These are phyloP conservation scores for Pseudonitzschia multiseries DNA, from an alignment of 108 stramenopile species.

Conservation along the genomic window DNA sequence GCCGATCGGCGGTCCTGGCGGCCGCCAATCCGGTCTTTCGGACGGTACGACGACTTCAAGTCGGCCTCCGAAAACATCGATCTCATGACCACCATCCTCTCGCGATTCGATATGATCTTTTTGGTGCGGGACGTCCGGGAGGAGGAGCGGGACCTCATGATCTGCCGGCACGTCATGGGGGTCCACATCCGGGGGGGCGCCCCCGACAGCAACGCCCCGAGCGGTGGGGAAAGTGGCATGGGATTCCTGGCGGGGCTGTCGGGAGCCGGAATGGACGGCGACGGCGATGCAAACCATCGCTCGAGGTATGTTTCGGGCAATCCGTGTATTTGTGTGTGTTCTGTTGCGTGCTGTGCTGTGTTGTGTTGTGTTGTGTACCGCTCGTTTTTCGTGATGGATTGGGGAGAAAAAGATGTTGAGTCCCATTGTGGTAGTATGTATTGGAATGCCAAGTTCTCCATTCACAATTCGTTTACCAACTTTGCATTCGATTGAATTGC, in stretches of 20 bases:
- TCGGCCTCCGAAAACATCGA: slow-evolving; percentile 97
- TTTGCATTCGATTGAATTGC: too few relatives aligned
- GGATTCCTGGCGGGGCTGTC: slow-evolving; percentile 15
- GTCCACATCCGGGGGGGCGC: slow-evolving; percentile 80
- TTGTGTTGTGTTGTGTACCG: too few relatives aligned
- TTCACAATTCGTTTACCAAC: too few relatives aligned
- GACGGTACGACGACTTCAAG: slow-evolving; percentile 97
- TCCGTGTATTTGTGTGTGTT: too few relatives aligned
- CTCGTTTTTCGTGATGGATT: too few relatives aligned
- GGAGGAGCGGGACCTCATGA: slow-evolving; percentile 92
- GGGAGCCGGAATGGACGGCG: slow-evolving; percentile 5
- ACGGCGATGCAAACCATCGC: background rate
- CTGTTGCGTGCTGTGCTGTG: too few relatives aligned
- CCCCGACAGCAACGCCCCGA: slow-evolving; percentile 17
- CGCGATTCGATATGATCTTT: slow-evolving; percentile 98
- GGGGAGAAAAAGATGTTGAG: too few relatives aligned
- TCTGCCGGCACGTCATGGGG: slow-evolving; percentile 97
- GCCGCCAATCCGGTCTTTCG: slow-evolving; percentile 99
- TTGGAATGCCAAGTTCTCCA: too few relatives aligned
- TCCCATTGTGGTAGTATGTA: too few relatives aligned
- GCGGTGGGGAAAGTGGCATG: background rate
- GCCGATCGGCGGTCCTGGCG: slow-evolving; percentile 88
- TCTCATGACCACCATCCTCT: slow-evolving; percentile 97
- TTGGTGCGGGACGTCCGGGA: slow-evolving; percentile 96
- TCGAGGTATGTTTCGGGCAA: slow-evolving; percentile 15